Conservation (phyloP, 176 grass and related monocot species). For the Lolium perenne region DNA sequence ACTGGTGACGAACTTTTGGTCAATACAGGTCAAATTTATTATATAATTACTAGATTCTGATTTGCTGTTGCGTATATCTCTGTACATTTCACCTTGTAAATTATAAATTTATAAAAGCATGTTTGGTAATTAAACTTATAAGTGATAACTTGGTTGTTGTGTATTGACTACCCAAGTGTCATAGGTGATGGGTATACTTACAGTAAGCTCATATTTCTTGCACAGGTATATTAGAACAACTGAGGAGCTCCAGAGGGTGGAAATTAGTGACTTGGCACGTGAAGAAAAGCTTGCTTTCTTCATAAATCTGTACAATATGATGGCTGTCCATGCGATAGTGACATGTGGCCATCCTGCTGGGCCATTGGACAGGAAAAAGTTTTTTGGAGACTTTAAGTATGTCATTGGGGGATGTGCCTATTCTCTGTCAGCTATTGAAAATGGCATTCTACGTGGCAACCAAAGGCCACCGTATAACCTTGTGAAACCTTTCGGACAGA, state of each 20-base stretch:
- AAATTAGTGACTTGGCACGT: conserved; percentile 65
- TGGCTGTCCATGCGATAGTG: conserved; percentile 89
- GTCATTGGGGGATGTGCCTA: conserved; percentile 88
- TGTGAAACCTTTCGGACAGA: conserved; percentile 81
- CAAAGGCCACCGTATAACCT: conserved; percentile 93
- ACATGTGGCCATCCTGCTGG: conserved; percentile 68
- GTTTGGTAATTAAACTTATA: conserved; percentile 18
- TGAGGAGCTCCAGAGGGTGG: conserved; percentile 92
- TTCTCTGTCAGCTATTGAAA: conserved; percentile 93
- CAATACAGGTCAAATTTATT: conserved; percentile 11
- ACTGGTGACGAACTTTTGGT: conserved; percentile 28
- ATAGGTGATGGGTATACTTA: conserved; percentile 23
- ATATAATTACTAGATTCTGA: conserved; percentile 10
- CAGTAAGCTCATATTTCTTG: conserved; percentile 17
- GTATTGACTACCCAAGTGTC: background rate
- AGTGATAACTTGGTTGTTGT: conserved; percentile 1
- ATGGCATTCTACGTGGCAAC: conserved; percentile 85
- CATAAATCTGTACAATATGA: conserved; percentile 98
- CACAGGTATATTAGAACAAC: conserved; percentile 85
- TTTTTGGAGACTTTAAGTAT: conserved; percentile 97
- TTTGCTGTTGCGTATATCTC: conserved; percentile 18
- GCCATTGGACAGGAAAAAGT: conserved; percentile 83
- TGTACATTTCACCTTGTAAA: background rate
- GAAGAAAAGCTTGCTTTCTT: conserved; percentile 97
- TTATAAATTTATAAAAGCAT: conserved; percentile 29